Conservation (phyloP, 257 asterid species). For the Solanum stenotomum region DNA sequence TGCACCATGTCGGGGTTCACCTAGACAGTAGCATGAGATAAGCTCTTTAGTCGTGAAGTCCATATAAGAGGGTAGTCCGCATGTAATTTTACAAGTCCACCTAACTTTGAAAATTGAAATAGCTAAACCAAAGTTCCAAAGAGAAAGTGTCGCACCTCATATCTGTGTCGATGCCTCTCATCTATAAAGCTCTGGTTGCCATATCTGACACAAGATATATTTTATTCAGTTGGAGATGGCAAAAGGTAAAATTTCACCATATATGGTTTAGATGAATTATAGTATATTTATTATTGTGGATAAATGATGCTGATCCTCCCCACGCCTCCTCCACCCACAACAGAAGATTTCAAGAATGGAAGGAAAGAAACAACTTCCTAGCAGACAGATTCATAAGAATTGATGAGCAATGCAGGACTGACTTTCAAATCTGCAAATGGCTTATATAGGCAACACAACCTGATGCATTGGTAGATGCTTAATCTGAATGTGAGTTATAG, state of each 20-base stretch:
- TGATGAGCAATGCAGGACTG: neutral
- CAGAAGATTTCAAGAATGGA: neutral
- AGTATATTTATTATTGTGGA: neutral
- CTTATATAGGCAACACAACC: neutral
- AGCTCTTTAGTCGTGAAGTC: neutral
- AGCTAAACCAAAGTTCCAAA: neutral
- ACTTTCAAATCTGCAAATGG: neutral
- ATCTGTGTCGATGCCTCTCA: conserved; percentile 98
- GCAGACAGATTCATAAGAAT: neutral
- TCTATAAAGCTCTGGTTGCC: conserved; percentile 49
- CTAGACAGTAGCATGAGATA: conserved; percentile 4
- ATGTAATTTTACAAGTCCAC: neutral
- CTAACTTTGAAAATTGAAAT: neutral
- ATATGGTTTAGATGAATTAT: neutral
- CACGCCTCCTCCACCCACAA: neutral
- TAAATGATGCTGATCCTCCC: neutral
- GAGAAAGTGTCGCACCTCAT: conserved; percentile 49
- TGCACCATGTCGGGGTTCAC: conserved; percentile 39
- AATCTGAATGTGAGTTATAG: neutral
- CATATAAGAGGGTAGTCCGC: neutral
- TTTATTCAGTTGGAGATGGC: neutral
- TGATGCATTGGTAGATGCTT: neutral
- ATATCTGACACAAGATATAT: conserved; percentile 27
- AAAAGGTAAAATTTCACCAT: neutral
- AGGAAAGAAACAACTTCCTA: neutral